These are phyloP conservation scores for Bimuria novae-zelandiae DNA, from an alignment of 2,329 filamentous ascomycete genomes.

Conservation along the genomic window DNA sequence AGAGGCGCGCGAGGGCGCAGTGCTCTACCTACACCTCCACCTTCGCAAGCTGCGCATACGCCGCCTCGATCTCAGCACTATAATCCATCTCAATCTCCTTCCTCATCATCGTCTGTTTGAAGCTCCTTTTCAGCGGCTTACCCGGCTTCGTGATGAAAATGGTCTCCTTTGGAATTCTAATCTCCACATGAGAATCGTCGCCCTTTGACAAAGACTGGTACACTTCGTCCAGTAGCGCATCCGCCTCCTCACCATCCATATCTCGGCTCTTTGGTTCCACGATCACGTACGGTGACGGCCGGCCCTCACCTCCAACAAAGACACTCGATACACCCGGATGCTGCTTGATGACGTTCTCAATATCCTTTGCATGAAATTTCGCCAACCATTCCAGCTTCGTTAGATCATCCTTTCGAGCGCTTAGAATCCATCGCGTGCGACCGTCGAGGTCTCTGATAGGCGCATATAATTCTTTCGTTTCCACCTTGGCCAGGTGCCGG, in stretches of 20 bases:
- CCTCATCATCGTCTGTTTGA: conserved; percentile 19
- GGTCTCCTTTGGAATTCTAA: conserved; percentile 20
- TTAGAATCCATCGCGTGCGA: conserved; percentile 21
- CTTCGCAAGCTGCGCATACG: conserved; percentile 11
- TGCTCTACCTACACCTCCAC: conserved; percentile 3
- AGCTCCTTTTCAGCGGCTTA: conserved; percentile 20
- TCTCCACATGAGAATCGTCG: conserved; percentile 14
- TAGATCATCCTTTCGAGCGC: conserved; percentile 25
- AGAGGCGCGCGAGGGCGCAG: too few species aligned
- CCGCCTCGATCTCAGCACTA: conserved; percentile 22
- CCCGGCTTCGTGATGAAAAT: conserved; percentile 17
- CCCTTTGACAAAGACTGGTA: conserved; percentile 10
- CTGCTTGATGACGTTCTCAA: conserved; percentile 18
- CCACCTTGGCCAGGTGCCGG: conserved; percentile 35
- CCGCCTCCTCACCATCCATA: conserved; percentile 11
- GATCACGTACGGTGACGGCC: conserved; percentile 22
- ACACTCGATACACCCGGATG: conserved; percentile 17
- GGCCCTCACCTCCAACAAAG: conserved; percentile 23
- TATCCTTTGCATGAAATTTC: conserved; percentile 24
- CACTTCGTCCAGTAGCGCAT: conserved; percentile 14
- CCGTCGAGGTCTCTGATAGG: conserved; percentile 29
- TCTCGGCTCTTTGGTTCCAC: conserved; percentile 19
- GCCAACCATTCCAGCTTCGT: conserved; percentile 26
- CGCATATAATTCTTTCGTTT: conserved; percentile 44
- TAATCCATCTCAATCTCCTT: conserved; percentile 25